Base-by-base conservation (phyloP, 116 monocot genomes). In the Trichopus zeylanicus region DNA sequence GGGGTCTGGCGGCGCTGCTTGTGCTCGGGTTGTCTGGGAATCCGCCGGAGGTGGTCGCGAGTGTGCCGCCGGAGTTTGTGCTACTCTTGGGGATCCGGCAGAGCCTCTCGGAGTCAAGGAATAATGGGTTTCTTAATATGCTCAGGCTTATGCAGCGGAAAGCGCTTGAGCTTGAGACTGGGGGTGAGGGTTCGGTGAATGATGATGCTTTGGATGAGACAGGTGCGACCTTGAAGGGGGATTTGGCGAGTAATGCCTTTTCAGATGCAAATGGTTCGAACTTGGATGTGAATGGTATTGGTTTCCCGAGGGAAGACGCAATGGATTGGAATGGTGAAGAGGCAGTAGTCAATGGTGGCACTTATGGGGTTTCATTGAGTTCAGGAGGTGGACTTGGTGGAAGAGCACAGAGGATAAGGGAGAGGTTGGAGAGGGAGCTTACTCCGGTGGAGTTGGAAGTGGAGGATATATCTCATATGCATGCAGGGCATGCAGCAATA, bases 71-170 rank as follows among this genome's bases (percentile, higher is more conserved):
- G 13, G 78, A 83, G 29, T 94, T 94, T 35, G 73, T 94, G 29
- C 68, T 66, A 26, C 69, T 89, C 26, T 69, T 94, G 13, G 89
- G 89, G 20, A 60, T 94, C 46, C 64, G 56, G 57, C 93, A 93
- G 77, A 85, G 85, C 75, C 65, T 93, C 21, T 78, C 89, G 24
- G 80, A 82, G 0, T 94, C 86, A 2, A 70, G 94, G 59, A 94
- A 94, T 46, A 94, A 89, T 22, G 94, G 94, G 27, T 78, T 94
- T 42, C 75, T 89, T 9, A 94, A 94, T 51, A 94, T 94, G 89
- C 58, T 89, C 23, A 77, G 61, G 55, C 73, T 86, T 29, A 94
- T 94, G 94, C 83, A 94, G 80, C 62, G 70, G 38, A 89, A 89
- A 55, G 86, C 94, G 3, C 59, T 77, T 18, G 63, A 86, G 46